Conservation (phyloP, 768 basidiomycete genomes). For the Calocybe gangraenosa region DNA sequence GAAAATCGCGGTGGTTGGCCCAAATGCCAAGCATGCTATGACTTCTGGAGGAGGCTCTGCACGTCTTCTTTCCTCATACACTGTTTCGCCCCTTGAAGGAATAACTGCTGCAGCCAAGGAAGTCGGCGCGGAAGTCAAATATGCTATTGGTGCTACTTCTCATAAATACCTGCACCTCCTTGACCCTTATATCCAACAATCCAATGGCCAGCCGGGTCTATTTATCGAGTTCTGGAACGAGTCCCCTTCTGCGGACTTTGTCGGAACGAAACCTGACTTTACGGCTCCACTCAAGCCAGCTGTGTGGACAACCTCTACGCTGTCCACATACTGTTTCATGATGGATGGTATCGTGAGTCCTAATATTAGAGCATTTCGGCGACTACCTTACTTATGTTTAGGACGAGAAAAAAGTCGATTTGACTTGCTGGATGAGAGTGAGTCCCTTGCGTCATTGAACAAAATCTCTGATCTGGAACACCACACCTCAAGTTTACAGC, state of each 20-base stretch:
- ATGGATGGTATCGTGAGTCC: conserved; percentile 38
- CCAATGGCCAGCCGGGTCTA: conserved; percentile 33
- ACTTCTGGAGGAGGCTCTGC: conserved; percentile 63
- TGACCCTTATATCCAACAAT: conserved; percentile 38
- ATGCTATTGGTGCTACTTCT: conserved; percentile 36
- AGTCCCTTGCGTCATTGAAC: conserved; percentile 10
- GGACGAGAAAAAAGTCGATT: conserved; percentile 38
- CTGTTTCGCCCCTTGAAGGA: conserved; percentile 55
- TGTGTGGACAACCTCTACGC: conserved; percentile 36
- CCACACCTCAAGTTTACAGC: conserved; percentile 30
- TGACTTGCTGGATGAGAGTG: conserved; percentile 38
- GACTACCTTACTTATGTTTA: conserved; percentile 8
- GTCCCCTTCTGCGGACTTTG: conserved; percentile 32
- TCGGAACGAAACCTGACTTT: conserved; percentile 24
- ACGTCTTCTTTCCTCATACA: conserved; percentile 44
- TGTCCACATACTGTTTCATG: conserved; percentile 30
- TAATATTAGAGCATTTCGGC: no score
- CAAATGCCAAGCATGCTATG: conserved; percentile 50
- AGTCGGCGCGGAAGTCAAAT: conserved; percentile 42
- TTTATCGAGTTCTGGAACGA: conserved; percentile 44
- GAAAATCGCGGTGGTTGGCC: conserved; percentile 59
- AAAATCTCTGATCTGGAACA: conserved; percentile 1
- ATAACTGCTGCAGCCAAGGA: conserved; percentile 38
- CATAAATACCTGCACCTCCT: conserved; percentile 49
- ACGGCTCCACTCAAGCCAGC: conserved; percentile 16